Conservation (phyloP, 2,329 filamentous ascomycete species). For the Fusarium avenaceum region DNA sequence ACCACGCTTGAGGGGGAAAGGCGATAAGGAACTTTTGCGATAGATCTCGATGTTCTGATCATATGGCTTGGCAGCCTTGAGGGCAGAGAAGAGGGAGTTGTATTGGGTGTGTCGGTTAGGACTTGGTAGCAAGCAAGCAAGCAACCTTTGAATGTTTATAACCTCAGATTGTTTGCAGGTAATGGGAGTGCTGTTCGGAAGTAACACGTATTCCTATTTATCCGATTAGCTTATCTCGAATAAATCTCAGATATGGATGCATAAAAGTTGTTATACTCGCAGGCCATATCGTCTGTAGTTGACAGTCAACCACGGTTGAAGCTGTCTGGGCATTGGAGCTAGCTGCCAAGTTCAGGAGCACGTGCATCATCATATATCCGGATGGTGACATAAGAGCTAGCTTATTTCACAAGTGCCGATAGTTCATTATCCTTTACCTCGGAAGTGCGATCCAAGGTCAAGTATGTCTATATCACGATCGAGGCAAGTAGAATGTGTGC, state of each 20-base stretch:
- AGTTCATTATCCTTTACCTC: not conserved
- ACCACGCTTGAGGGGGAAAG: not conserved
- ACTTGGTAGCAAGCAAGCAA: not conserved
- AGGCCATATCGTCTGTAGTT: no score
- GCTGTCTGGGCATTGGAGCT: conserved; percentile 11
- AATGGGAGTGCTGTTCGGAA: not conserved
- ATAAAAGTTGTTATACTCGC: not conserved
- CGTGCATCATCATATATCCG: not conserved
- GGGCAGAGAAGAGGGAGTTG: not conserved
- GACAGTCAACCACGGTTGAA: not conserved
- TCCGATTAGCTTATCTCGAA: not conserved
- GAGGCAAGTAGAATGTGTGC: not conserved
- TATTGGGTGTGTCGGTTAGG: not conserved
- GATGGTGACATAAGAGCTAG: not conserved
- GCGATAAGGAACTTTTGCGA: conserved; percentile 30
- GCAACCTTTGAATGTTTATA: not conserved
- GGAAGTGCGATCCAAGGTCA: conserved; percentile 7
- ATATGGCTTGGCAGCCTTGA: not conserved
- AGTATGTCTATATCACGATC: not conserved
- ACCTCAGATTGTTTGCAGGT: not conserved
- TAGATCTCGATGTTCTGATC: conserved; percentile 25
- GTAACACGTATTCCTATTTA: not conserved
- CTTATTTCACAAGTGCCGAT: conserved; percentile 3
- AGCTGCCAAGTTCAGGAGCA: conserved; percentile 2
- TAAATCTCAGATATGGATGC: not conserved